Evolutionary conservation across 2,329 filamentous ascomycete species (phyloP), one percentile per base, ranked within the genome.

Genomic region (Chaetomiaceae sp.): DNA sequence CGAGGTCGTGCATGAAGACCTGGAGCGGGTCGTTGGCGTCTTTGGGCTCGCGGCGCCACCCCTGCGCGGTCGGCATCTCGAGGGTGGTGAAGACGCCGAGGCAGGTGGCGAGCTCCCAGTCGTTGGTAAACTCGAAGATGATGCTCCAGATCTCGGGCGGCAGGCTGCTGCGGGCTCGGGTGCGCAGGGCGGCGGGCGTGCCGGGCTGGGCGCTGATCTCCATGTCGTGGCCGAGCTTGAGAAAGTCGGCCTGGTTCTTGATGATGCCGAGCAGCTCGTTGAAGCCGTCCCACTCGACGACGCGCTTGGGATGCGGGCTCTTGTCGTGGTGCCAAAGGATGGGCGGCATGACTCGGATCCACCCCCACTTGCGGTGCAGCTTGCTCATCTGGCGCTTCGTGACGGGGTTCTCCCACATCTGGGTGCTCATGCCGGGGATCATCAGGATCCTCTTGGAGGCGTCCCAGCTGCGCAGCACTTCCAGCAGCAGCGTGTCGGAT

Each of bases 111-210:
- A 95, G 75, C 68, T 96, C 92, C 92, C 92, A 97, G 66, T 97
- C 92, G 38, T 83, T 83, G 0, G 90, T 81, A 55, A 85, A 82
- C 57, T 95, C 87, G 38, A 96, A 82, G 42, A 97, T 86, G 51
- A 92, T 86, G 27, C 86, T 86, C 89, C 91, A 96, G 34, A 96
- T 78, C 68, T 97, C 92, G 0, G 87, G 82, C 0, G 92, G 92
- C 1, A 97, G 73, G 37, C 73, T 73, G 17, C 69, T 70, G 49
- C 69, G 69, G 43, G 66, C 60, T 50, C 60, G 64, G 37, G 64
- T 63, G 40, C 58, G 42, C 6, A 42, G 16, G 8, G 53, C 42
- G 6, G 48, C 21, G 2, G 48, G 38, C 8, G 68, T 62, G 20
- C 70, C 70, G 37, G 70, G 65, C 54, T 70, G 66, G 40, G 73